A percentile compares a stretch with the other conserved stretches of the same genome.
phyloP scores from a whole-genome alignment of 2,329 filamentous ascomycete genomes.

The Fusarium illudens region DNA sequence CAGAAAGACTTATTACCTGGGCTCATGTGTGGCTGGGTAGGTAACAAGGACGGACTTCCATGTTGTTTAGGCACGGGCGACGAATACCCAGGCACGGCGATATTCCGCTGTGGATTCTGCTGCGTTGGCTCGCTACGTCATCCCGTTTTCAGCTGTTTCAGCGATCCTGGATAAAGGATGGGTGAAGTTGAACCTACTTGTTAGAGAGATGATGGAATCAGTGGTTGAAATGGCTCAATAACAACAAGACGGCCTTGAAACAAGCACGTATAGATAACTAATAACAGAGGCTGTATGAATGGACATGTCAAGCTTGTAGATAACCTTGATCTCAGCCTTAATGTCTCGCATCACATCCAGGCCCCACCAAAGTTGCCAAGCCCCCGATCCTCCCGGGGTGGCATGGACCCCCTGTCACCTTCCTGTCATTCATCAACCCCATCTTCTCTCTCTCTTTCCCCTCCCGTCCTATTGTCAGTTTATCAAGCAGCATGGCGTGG shows the following conservation, averaged over 20 bases:
- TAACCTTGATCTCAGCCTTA: constrained; percentile 5
- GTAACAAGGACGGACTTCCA: no score
- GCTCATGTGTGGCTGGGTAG: no score
- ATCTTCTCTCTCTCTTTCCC: neutral
- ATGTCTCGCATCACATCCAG: neutral
- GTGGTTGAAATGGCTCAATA: neutral
- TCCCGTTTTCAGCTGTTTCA: neutral
- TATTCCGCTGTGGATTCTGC: constrained; percentile 4
- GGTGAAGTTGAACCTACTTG: neutral
- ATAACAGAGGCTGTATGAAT: neutral
- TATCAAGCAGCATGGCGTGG: constrained; percentile 30
- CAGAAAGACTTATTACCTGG: neutral
- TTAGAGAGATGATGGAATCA: neutral
- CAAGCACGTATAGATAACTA: neutral
- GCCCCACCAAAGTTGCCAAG: constrained; percentile 1
- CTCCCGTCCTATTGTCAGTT: neutral
- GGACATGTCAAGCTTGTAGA: neutral
- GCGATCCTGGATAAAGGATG: neutral
- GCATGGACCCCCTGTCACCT: neutral
- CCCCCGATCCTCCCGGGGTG: constrained; percentile 21
- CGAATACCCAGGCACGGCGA: neutral
- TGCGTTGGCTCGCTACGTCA: neutral
- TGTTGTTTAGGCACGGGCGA: neutral
- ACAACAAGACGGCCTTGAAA: neutral
- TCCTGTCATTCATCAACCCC: constrained; percentile 11